Evolutionary conservation across 1,139 yeast genomes (phyloP).

Genomic region (Saccharomyces hybrid): DNA sequence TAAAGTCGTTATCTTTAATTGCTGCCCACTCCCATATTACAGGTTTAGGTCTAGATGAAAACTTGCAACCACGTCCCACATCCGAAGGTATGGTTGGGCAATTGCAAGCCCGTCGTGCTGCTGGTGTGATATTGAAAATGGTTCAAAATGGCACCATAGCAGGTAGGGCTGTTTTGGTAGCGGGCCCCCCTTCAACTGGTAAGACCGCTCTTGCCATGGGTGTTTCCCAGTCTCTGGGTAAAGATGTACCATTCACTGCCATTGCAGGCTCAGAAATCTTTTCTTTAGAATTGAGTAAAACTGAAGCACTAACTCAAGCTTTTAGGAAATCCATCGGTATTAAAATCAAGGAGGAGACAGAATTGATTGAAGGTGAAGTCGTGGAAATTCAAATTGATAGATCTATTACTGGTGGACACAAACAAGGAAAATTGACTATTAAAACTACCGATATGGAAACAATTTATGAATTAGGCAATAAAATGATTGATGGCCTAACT

Average conservation of each 20-base stretch:
- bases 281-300: constrained; percentile 84
- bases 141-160: constrained; percentile 91
- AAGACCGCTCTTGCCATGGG: constrained; percentile 99
- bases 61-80: constrained; percentile 71
- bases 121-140: constrained; percentile 89
- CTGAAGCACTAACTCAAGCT: constrained; percentile 93
- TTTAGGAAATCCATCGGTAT: constrained; percentile 94
- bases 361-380: constrained; percentile 96
- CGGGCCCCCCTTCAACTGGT: constrained; percentile 99
- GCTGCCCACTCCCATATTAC: constrained; percentile 97
- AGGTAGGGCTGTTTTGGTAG: constrained; percentile 90
- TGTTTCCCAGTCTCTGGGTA: constrained; percentile 77
- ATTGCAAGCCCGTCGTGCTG: constrained; percentile 87
- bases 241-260: constrained; percentile 92
- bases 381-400: constrained; percentile 97
- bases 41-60: constrained; percentile 90
- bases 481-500: constrained; percentile 93
- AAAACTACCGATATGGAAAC: constrained; percentile 99
- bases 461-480: constrained; percentile 90
- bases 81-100: constrained; percentile 98
- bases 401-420: constrained; percentile 93
- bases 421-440: constrained; percentile 94
- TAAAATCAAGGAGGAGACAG: constrained; percentile 92
- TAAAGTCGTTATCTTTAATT: constrained; percentile 59
- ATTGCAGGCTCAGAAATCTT: constrained; percentile 91